These are phyloP conservation scores for Thalassiosira sp. DNA, from an alignment of 352 stramenopile genomes.

Conservation along the genomic window DNA sequence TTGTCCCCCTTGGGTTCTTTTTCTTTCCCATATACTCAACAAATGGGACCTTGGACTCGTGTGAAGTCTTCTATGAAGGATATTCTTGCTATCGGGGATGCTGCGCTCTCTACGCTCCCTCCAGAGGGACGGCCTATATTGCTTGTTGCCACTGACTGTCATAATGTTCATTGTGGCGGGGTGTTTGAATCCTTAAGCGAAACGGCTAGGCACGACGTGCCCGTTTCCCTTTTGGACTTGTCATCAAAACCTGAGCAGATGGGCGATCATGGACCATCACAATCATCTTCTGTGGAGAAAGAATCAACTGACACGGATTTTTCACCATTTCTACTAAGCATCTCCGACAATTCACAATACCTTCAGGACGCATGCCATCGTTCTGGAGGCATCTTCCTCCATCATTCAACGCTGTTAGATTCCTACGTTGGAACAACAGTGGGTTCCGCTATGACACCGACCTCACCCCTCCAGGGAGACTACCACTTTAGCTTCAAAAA, in stretches of 20 bases:
- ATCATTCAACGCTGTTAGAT: constrained; percentile 61
- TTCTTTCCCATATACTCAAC: constrained; percentile 18
- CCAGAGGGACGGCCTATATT: constrained; percentile 67
- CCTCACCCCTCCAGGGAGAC: constrained; percentile 45
- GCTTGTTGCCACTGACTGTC: constrained; percentile 71
- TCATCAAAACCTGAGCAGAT: constrained; percentile 24
- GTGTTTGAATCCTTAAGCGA: constrained; percentile 67
- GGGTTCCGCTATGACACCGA: constrained; percentile 34
- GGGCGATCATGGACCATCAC: not conserved
- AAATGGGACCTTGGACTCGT: constrained; percentile 21
- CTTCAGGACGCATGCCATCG: constrained; percentile 56
- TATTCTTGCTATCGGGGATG: constrained; percentile 74
- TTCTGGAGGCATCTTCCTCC: constrained; percentile 71
- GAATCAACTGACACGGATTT: constrained; percentile 2
- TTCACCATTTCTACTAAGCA: constrained; percentile 55
- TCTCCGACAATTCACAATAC: constrained; percentile 72
- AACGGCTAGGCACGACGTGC: constrained; percentile 63
- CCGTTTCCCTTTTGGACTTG: constrained; percentile 72
- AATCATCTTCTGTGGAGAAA: not conserved
- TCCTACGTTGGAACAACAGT: constrained; percentile 47
- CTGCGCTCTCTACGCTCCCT: constrained; percentile 66
- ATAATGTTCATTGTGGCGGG: constrained; percentile 69
- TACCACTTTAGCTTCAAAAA: constrained; percentile 66
- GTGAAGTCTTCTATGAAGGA: constrained; percentile 66
- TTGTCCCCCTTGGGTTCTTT: constrained; percentile 38